A percentile compares a stretch with the other conserved stretches of the same genome.
Evolutionary conservation across 306 rosid genomes (phyloP).

Genomic region (Geum urbanum): DNA sequence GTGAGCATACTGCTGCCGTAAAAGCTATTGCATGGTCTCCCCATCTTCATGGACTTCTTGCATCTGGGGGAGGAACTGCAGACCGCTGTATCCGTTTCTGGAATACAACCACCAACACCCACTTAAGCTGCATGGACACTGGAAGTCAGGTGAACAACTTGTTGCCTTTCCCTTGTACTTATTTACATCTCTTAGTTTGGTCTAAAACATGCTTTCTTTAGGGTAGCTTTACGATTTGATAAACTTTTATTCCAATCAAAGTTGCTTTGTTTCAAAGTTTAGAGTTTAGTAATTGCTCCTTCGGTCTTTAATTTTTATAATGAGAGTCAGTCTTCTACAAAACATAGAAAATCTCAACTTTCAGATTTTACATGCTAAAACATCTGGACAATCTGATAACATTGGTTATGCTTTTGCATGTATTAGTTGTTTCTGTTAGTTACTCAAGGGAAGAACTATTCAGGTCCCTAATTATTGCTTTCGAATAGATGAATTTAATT

Average conservation of each 20-base stretch:
- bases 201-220: slow-evolving; percentile 13
- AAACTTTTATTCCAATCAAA: background rate
- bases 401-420: background rate
- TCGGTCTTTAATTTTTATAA: background rate
- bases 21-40: slow-evolving; percentile 99
- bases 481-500: background rate
- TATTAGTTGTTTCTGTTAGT: background rate
- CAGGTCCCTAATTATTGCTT: background rate
- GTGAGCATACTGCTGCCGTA: slow-evolving; percentile 98
- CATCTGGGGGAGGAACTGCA: slow-evolving; percentile 99
- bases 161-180: slow-evolving; percentile 9
- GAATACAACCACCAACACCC: slow-evolving; percentile 95
- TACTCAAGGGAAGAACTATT: background rate
- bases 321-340: background rate
- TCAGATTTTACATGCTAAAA: background rate
- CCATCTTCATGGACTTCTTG: slow-evolving; percentile 98
- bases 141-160: slow-evolving; percentile 86
- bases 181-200: slow-evolving; percentile 4
- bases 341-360: background rate
- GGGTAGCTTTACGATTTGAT: background rate
- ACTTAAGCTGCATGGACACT: slow-evolving; percentile 90
- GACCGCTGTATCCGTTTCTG: slow-evolving; percentile 95
- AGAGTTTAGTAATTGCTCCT: background rate
- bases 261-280: background rate
- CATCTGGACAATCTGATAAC: background rate